phyloP scores from a whole-genome alignment of 768 basidiomycete genomes.

The Podaxis pistillaris region DNA sequence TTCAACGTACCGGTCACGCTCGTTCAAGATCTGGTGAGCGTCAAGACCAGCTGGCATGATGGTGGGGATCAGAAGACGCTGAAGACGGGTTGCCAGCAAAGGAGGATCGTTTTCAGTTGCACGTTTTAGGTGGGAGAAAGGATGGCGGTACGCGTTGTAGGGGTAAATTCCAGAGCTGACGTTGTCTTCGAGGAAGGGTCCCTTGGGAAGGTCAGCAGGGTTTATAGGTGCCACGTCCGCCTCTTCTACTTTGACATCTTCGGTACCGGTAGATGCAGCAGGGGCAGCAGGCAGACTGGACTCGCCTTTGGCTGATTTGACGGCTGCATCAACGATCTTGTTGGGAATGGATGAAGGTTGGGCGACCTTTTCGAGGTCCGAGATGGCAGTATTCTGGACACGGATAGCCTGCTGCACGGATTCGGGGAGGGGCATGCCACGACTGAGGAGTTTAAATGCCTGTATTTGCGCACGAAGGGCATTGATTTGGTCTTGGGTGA shows the following conservation, averaged over 20 bases:
- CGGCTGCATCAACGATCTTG: slow-evolving; percentile 70
- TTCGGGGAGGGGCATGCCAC: slow-evolving; percentile 67
- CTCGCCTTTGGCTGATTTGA: slow-evolving; percentile 66
- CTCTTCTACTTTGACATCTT: slow-evolving; percentile 57
- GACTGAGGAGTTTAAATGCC: slow-evolving; percentile 72
- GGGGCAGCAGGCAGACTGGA: slow-evolving; percentile 26
- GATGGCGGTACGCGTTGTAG: slow-evolving; percentile 87
- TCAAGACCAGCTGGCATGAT: slow-evolving; percentile 92
- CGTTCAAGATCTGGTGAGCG: slow-evolving; percentile 86
- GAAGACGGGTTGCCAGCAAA: slow-evolving; percentile 69
- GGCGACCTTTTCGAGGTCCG: slow-evolving; percentile 65
- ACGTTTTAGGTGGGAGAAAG: slow-evolving; percentile 78
- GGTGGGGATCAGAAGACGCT: slow-evolving; percentile 82
- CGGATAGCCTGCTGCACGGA: slow-evolving; percentile 68
- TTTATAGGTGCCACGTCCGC: slow-evolving; percentile 42
- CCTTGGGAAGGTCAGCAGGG: slow-evolving; percentile 64
- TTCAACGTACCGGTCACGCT: slow-evolving; percentile 89
- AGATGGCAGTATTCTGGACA: slow-evolving; percentile 56
- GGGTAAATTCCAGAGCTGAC: slow-evolving; percentile 81
- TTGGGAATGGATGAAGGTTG: slow-evolving; percentile 58
- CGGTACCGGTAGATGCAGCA: slow-evolving; percentile 32
- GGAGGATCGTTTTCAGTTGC: slow-evolving; percentile 56
- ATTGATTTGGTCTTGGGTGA: slow-evolving; percentile 71
- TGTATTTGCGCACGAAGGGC: slow-evolving; percentile 81
- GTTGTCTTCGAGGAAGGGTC: slow-evolving; percentile 77